Base-by-base conservation (phyloP, 495 filamentous ascomycete genomes). In the Aspergillus sclerotioniger region DNA sequence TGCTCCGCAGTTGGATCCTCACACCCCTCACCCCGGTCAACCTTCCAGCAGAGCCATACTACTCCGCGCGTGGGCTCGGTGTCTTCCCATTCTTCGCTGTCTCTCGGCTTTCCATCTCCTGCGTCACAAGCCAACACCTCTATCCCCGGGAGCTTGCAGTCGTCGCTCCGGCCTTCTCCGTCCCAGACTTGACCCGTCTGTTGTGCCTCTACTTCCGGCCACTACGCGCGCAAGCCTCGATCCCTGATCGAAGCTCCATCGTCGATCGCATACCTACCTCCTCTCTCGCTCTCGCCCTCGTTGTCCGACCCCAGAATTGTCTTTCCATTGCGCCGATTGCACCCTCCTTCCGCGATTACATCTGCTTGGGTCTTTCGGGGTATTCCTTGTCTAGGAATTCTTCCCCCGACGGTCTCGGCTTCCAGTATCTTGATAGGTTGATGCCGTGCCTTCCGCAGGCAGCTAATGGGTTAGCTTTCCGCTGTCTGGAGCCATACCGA, bases 401-500 rank as follows among this genome's bases (percentile, higher is more conserved):
- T 48, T 37, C 21, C n/a, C 45, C 43, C 31, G 53, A 41, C 53
- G 39, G 51, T 51, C 21, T 56, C 50, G 33, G 56, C 56, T 47
- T 16, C 31, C 48, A 49, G 51, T 53, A 20, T 53, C 44, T 32
- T 57, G 3, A 51, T 54, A 54, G 46, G 53, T 60, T 46, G 61
- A 72, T 63, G 59, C 65, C 61, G 58, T 64, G 65, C 61, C 62
- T 63, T 61, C 57, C 61, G 64, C 65, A 64, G 63, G 53, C 61
- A 64, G 60, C 62, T 41, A 46, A 69, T 65, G 68, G 61, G 56
- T 52, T 51, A 58, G 19, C 61, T 50, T 62, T 60, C 68, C 60
- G 57, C 66, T 61, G 60, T 63, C 62, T 64, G 61, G 58, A 66
- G 43, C 53, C 28, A 59, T 29, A 51, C 35, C 13, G 50, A 53